Conservation (phyloP, 1,284 basidiomycete genomes). For the Cerioporus squamosus region DNA sequence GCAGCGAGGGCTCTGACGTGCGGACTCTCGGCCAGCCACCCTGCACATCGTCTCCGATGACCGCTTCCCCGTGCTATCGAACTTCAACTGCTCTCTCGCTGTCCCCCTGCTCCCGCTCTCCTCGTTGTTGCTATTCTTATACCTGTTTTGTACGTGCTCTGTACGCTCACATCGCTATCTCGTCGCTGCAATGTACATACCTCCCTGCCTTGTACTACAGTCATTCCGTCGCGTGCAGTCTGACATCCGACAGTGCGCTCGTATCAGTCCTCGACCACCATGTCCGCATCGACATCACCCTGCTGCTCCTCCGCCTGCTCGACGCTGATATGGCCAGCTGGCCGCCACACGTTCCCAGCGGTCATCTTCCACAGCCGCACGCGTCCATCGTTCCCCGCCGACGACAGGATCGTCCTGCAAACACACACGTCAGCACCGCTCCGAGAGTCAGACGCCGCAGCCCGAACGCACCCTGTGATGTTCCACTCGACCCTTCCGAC, state of each 20-base stretch:
- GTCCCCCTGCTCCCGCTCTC: neutral
- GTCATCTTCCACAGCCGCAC: conserved; percentile 90
- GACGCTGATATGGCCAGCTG: conserved; percentile 78
- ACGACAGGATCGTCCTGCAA: conserved; percentile 82
- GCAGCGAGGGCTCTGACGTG: neutral
- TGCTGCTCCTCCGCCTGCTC: conserved; percentile 70
- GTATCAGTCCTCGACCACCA: conserved; percentile 28
- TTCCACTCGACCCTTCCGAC: conserved; percentile 86
- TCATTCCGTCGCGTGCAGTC: neutral
- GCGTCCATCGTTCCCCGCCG: conserved; percentile 88
- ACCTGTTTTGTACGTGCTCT: neutral
- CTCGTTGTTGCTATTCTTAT: neutral
- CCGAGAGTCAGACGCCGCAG: conserved; percentile 17
- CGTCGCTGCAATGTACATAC: neutral
- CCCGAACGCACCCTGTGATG: conserved; percentile 72
- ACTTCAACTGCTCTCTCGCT: too few relatives aligned
- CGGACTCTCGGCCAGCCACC: neutral
- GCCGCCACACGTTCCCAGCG: conserved; percentile 73
- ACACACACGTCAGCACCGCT: neutral
- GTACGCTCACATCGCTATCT: neutral
- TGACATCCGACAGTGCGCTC: neutral
- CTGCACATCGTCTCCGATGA: neutral
- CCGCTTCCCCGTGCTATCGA: too few relatives aligned
- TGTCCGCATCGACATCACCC: conserved; percentile 43
- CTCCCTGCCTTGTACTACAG: neutral